These are phyloP conservation scores for Colletotrichum orchidophilum DNA, from an alignment of 2,329 filamentous ascomycete genomes.

Conservation along the genomic window DNA sequence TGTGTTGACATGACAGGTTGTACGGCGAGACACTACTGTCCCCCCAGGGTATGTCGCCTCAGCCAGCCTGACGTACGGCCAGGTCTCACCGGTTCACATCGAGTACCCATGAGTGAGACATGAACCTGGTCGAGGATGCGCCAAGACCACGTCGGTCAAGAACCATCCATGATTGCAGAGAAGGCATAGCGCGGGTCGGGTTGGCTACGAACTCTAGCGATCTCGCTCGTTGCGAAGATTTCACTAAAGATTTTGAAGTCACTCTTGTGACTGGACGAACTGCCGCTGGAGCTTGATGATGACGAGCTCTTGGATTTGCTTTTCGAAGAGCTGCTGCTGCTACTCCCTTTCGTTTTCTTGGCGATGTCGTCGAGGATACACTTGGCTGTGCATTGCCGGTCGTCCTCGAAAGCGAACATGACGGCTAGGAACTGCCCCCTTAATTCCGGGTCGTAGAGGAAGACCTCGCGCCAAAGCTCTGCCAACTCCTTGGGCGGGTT, in stretches of 20 bases:
- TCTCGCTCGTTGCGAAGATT: conserved; percentile 60
- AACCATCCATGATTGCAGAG: conserved; percentile 34
- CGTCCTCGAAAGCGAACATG: conserved; percentile 72
- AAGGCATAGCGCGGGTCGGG: conserved; percentile 63
- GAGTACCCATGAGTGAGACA: conserved; percentile 23
- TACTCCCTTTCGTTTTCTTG: conserved; percentile 54
- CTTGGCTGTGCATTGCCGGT: conserved; percentile 60
- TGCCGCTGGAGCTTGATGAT: conserved; percentile 40
- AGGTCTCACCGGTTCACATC: conserved; percentile 13
- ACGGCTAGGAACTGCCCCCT: conserved; percentile 69
- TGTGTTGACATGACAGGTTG: conserved; percentile 15
- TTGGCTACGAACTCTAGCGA: conserved; percentile 58
- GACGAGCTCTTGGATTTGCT: conserved; percentile 46
- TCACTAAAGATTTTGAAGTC: conserved; percentile 64
- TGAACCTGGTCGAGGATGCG: not conserved
- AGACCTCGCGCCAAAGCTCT: conserved; percentile 71
- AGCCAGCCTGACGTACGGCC: conserved; percentile 27
- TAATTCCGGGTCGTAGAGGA: conserved; percentile 70
- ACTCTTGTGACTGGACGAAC: conserved; percentile 39
- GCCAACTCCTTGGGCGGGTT: conserved; percentile 74
- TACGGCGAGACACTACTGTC: conserved; percentile 5
- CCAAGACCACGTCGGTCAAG: conserved; percentile 21
- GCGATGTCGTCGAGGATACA: conserved; percentile 64
- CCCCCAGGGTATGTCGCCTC: conserved; percentile 12
- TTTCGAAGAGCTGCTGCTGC: conserved; percentile 40